Conservation (phyloP, 2,329 filamentous ascomycete species). For the Arthrobotrys sinensis region DNA sequence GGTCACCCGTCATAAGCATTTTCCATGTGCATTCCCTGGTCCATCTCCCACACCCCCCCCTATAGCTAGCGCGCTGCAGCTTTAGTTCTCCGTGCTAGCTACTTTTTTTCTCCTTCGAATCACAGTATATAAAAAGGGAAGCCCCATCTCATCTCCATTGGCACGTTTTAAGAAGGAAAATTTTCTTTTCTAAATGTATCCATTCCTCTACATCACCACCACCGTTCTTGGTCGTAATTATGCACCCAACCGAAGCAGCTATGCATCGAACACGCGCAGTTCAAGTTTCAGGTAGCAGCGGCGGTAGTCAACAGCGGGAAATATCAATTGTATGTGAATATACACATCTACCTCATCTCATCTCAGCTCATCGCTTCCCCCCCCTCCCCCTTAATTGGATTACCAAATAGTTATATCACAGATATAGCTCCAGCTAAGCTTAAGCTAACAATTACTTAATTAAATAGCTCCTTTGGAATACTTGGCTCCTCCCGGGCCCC, state of each 20-base stretch:
- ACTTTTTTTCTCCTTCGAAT: neutral
- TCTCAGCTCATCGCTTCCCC: slow-evolving; percentile 5
- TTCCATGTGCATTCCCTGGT: slow-evolving; percentile 10
- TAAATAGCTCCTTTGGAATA: slow-evolving; percentile 56
- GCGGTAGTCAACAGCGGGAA: slow-evolving; percentile 33
- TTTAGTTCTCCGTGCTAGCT: neutral
- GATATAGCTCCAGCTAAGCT: no score
- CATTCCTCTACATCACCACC: slow-evolving; percentile 25
- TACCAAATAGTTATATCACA: neutral
- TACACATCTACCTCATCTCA: neutral
- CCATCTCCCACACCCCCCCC: neutral
- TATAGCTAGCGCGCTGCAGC: neutral
- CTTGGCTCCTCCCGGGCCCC: slow-evolving; percentile 49
- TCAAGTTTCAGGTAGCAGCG: neutral
- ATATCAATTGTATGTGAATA: slow-evolving; percentile 47
- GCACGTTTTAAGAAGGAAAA: neutral
- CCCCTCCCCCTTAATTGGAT: neutral
- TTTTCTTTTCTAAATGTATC: slow-evolving; percentile 37
- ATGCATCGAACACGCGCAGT: slow-evolving; percentile 33
- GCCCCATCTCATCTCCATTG: slow-evolving; percentile 16
- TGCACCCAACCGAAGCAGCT: slow-evolving; percentile 31
- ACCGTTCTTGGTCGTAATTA: slow-evolving; percentile 24
- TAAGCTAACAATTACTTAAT: neutral
- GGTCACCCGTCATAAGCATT: slow-evolving; percentile 44
- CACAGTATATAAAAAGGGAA: slow-evolving; percentile 36